Evolutionary conservation across 129 eudicot species (phyloP), one percentile per base, ranked within the genome.

Genomic region (Chrysanthemum seticuspe): DNA sequence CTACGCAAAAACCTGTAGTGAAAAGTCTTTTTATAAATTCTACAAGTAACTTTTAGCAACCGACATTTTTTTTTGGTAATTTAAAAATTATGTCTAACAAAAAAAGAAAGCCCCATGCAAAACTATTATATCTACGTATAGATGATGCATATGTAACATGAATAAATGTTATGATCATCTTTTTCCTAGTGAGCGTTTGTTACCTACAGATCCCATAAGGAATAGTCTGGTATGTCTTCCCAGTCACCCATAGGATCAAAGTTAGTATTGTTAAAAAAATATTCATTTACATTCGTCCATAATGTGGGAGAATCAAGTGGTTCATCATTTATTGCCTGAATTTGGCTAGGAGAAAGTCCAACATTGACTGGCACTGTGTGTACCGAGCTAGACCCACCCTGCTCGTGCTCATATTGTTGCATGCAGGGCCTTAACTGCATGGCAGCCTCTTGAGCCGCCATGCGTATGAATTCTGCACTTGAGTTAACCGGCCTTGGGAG

Each of bases 401-500:
- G 75, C 64, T 74, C 74, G 44, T 48, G 78, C 9, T 69, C 78
- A 54, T 60, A 61, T 68, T 53, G 70, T 12, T 66, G 67, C 6
- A 58, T n/a, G 18, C 76, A 36, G 59, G 82, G 27, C 34, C 62
- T 45, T 31, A 83, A 48, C 65, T 19, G 78, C 60, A 61, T 5
- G 15, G 90, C 87, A 0, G 90, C 80, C 62, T 86, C 83, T 19
- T 83, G 90, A 51, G 90, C 90, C 15, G 83, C 85, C 87, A 86
- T 25, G 63, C 90, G 86, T 51, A 86, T 77, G 71, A 81, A 83
- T 10, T 86, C 85, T 13, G 90, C 81, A 44, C 74, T 77, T 1
- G 85, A 61, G 76, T 75, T 80, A n/a, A 65, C 79, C 2, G 90
- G 87, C 70, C 79, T 69, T 0, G 90, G 87, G 19, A 83, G 81